Evolutionary conservation across 805 yeast species (phyloP), one percentile per base, ranked within the genome.

Genomic region (Sungouiozyma intestinalis): DNA sequence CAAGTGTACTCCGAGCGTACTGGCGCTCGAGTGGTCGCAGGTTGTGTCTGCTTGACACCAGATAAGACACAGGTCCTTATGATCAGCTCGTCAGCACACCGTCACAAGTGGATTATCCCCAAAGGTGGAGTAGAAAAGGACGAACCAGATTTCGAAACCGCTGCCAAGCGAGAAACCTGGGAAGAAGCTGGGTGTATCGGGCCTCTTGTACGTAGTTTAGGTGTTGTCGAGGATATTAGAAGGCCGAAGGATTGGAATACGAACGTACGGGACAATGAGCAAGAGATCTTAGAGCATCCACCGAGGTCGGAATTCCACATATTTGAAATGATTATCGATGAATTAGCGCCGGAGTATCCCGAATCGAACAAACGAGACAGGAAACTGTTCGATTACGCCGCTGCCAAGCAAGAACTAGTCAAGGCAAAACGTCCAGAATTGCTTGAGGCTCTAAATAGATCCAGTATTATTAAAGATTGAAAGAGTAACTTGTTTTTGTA

Each of bases 161-260:
- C 84, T 4, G 97, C 97, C 0, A 66, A 72, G 15, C 69, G 98
- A 45, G 98, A 92, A 58, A 85, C 95, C 0, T 92, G 98, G 98
- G 98, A 92, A 61, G 98, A 92, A 64, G 92, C 95, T 0, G 98
- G 98, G 0, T 84, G 84, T 18, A 73, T 72, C 31, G 95, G 97
- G 6, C 64, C 58, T 15, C 69, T 87, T 3, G 53, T 67, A 3
- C 51, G 56, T 34, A 68, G 69, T 45, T 64, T 90, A 35, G 94
- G 90, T 0, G 67, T 74, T 0, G 79, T 84, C 19, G 73, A 72
- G 38, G 96, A 88, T 48, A 55, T 59, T 59, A 58, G 79, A 44
- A 73, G 75, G 3, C 70, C 72, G 14, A 67, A 71, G 51, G 58
- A 63, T 17, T 71, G 72, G 72, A 63, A 62, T 34, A 54, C 39